These are phyloP conservation scores for Davidsoniella australis DNA, from an alignment of 2,329 filamentous ascomycete species.

Conservation along the genomic window DNA sequence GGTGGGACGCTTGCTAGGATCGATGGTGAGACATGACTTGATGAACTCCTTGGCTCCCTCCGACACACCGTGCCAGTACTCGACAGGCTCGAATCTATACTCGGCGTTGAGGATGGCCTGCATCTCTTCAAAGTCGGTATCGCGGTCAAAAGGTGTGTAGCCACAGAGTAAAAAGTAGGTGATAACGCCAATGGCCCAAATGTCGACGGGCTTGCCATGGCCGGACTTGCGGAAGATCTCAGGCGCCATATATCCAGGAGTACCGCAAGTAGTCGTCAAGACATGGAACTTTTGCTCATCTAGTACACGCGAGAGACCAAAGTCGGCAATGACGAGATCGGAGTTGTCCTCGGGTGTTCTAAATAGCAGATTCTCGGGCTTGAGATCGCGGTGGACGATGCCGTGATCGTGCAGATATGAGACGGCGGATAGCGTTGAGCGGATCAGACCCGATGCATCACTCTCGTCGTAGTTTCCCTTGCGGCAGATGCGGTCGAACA, in stretches of 20 bases:
- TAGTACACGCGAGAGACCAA: constrained; percentile 92
- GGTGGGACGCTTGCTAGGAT: constrained; percentile 74
- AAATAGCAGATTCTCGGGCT: constrained; percentile 94
- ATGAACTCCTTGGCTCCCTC: constrained; percentile 81
- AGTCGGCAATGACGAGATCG: constrained; percentile 91
- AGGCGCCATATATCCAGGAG: constrained; percentile 96
- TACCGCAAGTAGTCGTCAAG: constrained; percentile 91
- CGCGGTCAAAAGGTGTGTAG: constrained; percentile 94
- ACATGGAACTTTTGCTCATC: constrained; percentile 98
- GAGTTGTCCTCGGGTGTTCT: constrained; percentile 95
- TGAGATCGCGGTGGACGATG: constrained; percentile 94
- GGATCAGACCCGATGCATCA: constrained; percentile 87
- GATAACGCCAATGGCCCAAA: constrained; percentile 97
- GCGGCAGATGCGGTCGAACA: constrained; percentile 96
- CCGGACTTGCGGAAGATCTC: constrained; percentile 99
- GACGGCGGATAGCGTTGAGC: constrained; percentile 88
- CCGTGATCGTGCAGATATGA: constrained; percentile 97
- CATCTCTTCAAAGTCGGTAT: constrained; percentile 98
- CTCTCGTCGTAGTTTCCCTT: constrained; percentile 98
- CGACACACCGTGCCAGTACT: constrained; percentile 94
- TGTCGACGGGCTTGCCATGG: constrained; percentile 92
- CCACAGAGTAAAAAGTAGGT: constrained; percentile 97
- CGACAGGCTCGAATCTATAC: constrained; percentile 83
- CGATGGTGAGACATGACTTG: constrained; percentile 75
- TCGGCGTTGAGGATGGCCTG: constrained; percentile 94